A percentile compares a stretch with the other conserved stretches of the same genome.
phyloP scores from a whole-genome alignment of 2,329 filamentous ascomycete genomes.

The Cryphonectria radicalis region DNA sequence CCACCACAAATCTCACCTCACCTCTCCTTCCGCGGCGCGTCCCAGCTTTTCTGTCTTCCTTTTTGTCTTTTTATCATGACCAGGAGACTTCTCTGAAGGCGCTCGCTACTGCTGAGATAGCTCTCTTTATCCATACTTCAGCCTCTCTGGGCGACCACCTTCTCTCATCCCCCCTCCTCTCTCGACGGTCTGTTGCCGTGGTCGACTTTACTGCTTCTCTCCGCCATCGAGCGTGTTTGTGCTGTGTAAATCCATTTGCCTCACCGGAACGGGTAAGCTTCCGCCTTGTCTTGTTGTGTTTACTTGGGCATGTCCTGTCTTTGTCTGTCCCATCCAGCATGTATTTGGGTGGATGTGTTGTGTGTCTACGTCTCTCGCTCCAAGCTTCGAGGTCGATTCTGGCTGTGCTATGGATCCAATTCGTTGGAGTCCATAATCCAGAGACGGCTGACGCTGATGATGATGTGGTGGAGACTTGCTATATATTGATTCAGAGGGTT shows the following conservation, averaged over 20 bases:
- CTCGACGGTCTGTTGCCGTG: background rate
- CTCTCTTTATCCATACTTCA: background rate
- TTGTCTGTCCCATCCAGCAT: background rate
- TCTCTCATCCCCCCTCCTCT: background rate
- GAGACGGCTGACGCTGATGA: background rate
- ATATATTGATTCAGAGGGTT: background rate
- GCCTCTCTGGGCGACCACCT: background rate
- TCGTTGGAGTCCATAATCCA: background rate
- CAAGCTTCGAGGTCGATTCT: background rate
- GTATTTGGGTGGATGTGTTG: no score
- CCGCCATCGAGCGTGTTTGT: background rate
- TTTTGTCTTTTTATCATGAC: background rate
- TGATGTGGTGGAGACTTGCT: background rate
- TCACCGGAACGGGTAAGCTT: slow-evolving; percentile 11
- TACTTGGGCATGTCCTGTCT: background rate
- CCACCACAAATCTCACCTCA: background rate
- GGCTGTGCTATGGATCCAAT: background rate
- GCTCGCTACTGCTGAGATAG: background rate
- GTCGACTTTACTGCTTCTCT: background rate
- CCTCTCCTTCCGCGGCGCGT: background rate
- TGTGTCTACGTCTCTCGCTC: background rate
- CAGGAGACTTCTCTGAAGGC: background rate
- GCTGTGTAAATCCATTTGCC: background rate
- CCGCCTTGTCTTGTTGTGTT: background rate
- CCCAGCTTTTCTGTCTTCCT: background rate